These are phyloP conservation scores for Phytophthora colocasiae DNA, from an alignment of 352 stramenopile species.

Conservation along the genomic window DNA sequence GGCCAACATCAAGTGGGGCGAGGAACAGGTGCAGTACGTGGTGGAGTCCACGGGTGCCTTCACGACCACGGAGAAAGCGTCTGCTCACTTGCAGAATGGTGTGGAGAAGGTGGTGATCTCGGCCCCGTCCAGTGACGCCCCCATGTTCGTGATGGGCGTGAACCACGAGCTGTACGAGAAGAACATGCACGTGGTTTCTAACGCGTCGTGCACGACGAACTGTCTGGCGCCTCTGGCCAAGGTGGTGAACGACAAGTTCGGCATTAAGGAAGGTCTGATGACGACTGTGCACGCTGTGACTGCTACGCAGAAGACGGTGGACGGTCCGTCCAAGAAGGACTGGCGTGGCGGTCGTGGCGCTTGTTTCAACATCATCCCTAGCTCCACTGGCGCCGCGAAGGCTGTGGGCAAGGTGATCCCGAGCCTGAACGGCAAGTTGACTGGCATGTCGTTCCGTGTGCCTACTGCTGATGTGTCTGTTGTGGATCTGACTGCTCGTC, in stretches of 20 bases:
- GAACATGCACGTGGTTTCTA: conserved; percentile 97
- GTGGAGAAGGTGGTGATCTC: conserved; percentile 98
- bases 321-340: conserved; percentile 98
- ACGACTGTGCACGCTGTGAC: conserved; percentile 66
- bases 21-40: conserved; percentile 94
- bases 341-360: conserved; percentile 97
- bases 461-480: conserved; percentile 91
- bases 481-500: conserved; percentile 87
- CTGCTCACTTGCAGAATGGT: conserved; percentile 92
- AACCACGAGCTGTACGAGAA: conserved; percentile 96
- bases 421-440: conserved; percentile 92
- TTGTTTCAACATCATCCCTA: conserved; percentile 99
- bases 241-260: conserved; percentile 99
- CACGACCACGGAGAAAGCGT: conserved; percentile 91
- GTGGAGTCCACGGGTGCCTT: conserved; percentile 91
- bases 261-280: conserved; percentile 98
- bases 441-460: conserved; percentile 93
- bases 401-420: conserved; percentile 99
- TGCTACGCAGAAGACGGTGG: conserved; percentile 97
- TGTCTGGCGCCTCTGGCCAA: conserved; percentile 98
- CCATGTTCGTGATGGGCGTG: conserved; percentile 99
- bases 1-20: conserved; percentile 93
- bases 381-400: conserved; percentile 97
- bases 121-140: conserved; percentile 97
- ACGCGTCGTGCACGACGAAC: conserved; percentile 99